These are phyloP conservation scores for Russula abietina DNA, from an alignment of 768 basidiomycete species.

Conservation along the genomic window DNA sequence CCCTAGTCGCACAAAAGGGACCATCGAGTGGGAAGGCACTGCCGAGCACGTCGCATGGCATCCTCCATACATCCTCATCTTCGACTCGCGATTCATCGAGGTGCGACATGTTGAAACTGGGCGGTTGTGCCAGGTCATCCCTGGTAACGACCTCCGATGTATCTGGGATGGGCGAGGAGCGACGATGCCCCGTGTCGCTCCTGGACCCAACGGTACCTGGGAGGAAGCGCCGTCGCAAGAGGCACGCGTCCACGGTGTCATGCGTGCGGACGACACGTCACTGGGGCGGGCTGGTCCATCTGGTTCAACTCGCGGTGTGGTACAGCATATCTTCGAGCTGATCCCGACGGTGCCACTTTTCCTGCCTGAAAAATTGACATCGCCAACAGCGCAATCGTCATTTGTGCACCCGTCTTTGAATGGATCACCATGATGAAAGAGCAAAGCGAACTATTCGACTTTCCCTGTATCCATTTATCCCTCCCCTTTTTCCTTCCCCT, in stretches of 20 bases:
- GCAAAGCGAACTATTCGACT: too few relatives aligned
- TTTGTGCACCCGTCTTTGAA: conserved; percentile 33
- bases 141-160: conserved; percentile 74
- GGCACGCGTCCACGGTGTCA: conserved; percentile 81
- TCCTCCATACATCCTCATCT: conserved; percentile 80
- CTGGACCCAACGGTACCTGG: conserved; percentile 42
- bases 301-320: conserved; percentile 41
- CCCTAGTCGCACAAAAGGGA: conserved; percentile 60
- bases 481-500: neutral
- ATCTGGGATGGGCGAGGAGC: conserved; percentile 81
- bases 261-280: conserved; percentile 48
- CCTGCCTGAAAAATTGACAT: conserved; percentile 43
- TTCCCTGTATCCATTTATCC: neutral
- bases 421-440: conserved; percentile 29
- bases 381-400: conserved; percentile 32
- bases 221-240: conserved; percentile 59
- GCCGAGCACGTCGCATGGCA: conserved; percentile 87
- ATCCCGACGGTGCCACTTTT: conserved; percentile 54
- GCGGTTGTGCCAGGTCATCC: conserved; percentile 73
- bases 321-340: conserved; percentile 73
- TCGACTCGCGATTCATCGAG: conserved; percentile 88
- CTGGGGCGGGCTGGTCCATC: conserved; percentile 29
- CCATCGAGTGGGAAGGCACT: conserved; percentile 92
- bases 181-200: conserved; percentile 31
- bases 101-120: conserved; percentile 79